Percentiles rank a stretch among this genome's conserved stretches.
Conservation (phyloP, 805 yeast species). For the Sporopachydermia lactativora region DNA sequence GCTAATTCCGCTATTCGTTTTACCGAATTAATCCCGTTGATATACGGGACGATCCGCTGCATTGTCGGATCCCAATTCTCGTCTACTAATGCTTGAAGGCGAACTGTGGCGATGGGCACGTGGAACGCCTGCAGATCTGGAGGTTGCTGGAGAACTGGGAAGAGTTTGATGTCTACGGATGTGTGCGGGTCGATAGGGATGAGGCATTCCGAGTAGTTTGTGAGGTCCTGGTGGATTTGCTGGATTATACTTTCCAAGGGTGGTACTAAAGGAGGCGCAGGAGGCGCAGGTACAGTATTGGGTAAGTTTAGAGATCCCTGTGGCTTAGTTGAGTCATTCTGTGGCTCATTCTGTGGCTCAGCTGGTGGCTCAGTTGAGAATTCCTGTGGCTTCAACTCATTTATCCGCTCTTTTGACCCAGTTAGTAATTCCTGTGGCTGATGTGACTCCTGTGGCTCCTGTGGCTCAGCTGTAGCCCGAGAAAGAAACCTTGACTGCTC, state of each 20-base stretch:
- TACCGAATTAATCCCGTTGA: slow-evolving; percentile 81
- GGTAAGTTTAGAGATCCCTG: slow-evolving; percentile 8
- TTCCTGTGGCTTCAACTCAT: not conserved
- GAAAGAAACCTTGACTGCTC: slow-evolving; percentile 77
- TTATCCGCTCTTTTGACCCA: not conserved
- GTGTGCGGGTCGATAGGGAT: slow-evolving; percentile 86
- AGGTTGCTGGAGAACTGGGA: slow-evolving; percentile 77
- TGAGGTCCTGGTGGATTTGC: slow-evolving; percentile 87
- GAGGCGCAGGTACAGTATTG: not conserved
- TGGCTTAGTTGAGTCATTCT: no score
- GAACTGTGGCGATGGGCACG: slow-evolving; percentile 86
- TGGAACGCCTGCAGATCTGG: slow-evolving; percentile 64
- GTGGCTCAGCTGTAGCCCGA: slow-evolving; percentile 27
- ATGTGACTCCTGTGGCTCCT: slow-evolving; percentile 2
- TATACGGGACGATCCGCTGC: slow-evolving; percentile 72
- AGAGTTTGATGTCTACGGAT: slow-evolving; percentile 84
- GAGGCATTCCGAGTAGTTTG: slow-evolving; percentile 90
- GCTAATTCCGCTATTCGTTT: slow-evolving; percentile 64
- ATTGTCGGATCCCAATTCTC: slow-evolving; percentile 96
- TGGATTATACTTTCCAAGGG: slow-evolving; percentile 67
- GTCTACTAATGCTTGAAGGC: slow-evolving; percentile 58
- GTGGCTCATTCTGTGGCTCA: slow-evolving; percentile 10
- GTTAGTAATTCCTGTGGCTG: not conserved
- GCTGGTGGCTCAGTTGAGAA: slow-evolving; percentile 11
- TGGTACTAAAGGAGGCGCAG: slow-evolving; percentile 32